Percentiles rank a stretch among this genome's conserved stretches.
Evolutionary conservation across 805 yeast species (phyloP).

Genomic region (Cyberlindnera maclurae): DNA sequence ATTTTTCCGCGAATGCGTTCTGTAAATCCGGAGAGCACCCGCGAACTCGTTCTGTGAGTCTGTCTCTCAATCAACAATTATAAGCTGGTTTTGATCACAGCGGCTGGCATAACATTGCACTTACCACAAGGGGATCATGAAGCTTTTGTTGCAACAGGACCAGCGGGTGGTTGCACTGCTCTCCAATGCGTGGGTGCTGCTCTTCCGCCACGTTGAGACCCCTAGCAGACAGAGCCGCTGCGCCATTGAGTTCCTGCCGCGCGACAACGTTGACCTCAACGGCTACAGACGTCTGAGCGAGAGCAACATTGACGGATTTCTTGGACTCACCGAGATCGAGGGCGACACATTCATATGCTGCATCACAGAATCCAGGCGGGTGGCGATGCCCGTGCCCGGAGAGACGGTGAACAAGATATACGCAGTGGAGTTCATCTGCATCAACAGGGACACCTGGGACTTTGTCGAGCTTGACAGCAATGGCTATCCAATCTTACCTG

Average conservation of each 20-base stretch:
- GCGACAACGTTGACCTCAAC: constrained; percentile 29
- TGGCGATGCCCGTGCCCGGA: constrained; percentile 74
- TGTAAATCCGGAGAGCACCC: too few relatives aligned
- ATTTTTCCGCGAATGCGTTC: background rate
- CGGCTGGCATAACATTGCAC: background rate
- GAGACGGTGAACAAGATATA: constrained; percentile 76
- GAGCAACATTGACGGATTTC: constrained; percentile 52
- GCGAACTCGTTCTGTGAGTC: too few relatives aligned
- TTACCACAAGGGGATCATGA: constrained; percentile 23
- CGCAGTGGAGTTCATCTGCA: constrained; percentile 81
- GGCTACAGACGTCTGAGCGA: constrained; percentile 37
- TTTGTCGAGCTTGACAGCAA: constrained; percentile 58
- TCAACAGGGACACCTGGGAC: constrained; percentile 74
- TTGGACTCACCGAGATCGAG: constrained; percentile 73
- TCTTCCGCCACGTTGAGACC: constrained; percentile 35
- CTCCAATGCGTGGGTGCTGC: constrained; percentile 37
- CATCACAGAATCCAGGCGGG: constrained; percentile 68
- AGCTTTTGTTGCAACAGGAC: constrained; percentile 28
- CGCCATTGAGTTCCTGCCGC: constrained; percentile 42
- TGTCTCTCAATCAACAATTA: too few relatives aligned
- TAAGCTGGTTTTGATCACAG: too few relatives aligned
- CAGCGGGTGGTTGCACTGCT: constrained; percentile 36
- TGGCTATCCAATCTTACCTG: constrained; percentile 52
- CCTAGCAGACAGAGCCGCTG: constrained; percentile 29
- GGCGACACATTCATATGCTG: constrained; percentile 67